phyloP scores from a whole-genome alignment of 306 rosid species.

The Ormosia emarginata region DNA sequence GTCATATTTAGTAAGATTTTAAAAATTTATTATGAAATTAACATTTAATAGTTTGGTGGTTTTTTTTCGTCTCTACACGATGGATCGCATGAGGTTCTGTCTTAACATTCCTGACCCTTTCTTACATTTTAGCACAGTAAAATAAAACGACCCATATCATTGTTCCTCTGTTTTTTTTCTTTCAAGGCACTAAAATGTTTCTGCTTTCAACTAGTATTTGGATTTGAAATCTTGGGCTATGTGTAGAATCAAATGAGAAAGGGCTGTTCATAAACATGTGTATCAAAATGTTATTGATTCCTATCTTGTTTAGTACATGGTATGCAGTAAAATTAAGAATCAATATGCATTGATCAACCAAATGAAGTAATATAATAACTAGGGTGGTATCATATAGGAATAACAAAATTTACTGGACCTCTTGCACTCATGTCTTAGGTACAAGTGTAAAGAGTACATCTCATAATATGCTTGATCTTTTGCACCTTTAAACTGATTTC shows the following conservation, averaged over 20 bases:
- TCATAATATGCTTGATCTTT: not conserved
- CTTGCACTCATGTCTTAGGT: not conserved
- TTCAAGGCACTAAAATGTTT: not conserved
- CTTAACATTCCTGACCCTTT: too few relatives aligned
- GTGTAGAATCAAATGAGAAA: not conserved
- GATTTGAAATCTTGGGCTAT: constrained; percentile 1
- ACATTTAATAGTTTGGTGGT: too few relatives aligned
- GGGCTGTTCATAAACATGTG: too few relatives aligned
- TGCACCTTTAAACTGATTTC: not conserved
- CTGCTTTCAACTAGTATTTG: not conserved
- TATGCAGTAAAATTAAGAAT: not conserved
- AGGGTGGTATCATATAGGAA: not conserved
- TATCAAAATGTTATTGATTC: not conserved
- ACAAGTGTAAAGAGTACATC: not conserved
- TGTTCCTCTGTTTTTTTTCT: not conserved
- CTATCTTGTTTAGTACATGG: not conserved
- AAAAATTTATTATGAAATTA: too few relatives aligned
- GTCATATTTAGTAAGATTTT: too few relatives aligned
- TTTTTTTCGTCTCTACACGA: too few relatives aligned
- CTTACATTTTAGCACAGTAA: not conserved
- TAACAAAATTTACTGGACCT: not conserved
- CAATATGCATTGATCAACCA: not conserved
- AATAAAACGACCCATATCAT: not conserved
- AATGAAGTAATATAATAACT: not conserved
- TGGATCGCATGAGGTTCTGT: too few relatives aligned